phyloP scores from a whole-genome alignment of 2,329 filamentous ascomycete genomes.

The Emergomyces orientalis region DNA sequence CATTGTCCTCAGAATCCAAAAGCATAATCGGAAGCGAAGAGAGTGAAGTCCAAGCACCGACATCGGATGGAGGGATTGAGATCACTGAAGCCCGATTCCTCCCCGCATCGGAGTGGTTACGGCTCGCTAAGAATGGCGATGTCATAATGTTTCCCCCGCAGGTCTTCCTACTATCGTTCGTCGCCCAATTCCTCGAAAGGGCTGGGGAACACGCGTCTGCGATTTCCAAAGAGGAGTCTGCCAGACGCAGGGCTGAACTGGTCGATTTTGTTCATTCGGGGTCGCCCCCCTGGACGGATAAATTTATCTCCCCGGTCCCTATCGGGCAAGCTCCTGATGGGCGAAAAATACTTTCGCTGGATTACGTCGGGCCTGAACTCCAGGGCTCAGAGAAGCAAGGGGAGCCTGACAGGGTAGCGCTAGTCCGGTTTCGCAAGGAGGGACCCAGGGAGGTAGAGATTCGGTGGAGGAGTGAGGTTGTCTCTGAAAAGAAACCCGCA shows the following conservation, averaged over 20 bases:
- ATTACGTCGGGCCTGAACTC: slow-evolving; percentile 48
- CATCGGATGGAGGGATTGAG: slow-evolving; percentile 59
- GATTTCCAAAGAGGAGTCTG: slow-evolving; percentile 20
- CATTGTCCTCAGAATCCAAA: slow-evolving; percentile 40
- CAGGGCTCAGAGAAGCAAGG: slow-evolving; percentile 42
- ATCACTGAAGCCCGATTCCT: slow-evolving; percentile 72
- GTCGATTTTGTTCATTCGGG: slow-evolving; percentile 41
- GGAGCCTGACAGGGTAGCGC: slow-evolving; percentile 46
- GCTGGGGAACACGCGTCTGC: slow-evolving; percentile 9
- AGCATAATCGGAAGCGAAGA: slow-evolving; percentile 30
- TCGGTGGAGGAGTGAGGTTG: slow-evolving; percentile 39
- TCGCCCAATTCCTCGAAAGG: slow-evolving; percentile 42
- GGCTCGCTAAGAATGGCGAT: slow-evolving; percentile 51
- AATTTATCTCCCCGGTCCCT: slow-evolving; percentile 38
- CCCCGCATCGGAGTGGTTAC: slow-evolving; percentile 59
- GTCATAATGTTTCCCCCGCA: slow-evolving; percentile 89
- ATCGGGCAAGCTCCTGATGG: slow-evolving; percentile 37
- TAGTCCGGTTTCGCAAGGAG: slow-evolving; percentile 49
- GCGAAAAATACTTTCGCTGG: slow-evolving; percentile 44
- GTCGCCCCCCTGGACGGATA: slow-evolving; percentile 38
- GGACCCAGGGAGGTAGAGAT: slow-evolving; percentile 50
- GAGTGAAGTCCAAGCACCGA: slow-evolving; percentile 58
- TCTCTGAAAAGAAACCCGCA: slow-evolving; percentile 27
- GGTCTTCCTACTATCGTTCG: slow-evolving; percentile 50
- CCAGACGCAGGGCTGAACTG: slow-evolving; percentile 35